phyloP scores from a whole-genome alignment of 2,329 filamentous ascomycete species.

The Stagonosporopsis chrysanthemi region DNA sequence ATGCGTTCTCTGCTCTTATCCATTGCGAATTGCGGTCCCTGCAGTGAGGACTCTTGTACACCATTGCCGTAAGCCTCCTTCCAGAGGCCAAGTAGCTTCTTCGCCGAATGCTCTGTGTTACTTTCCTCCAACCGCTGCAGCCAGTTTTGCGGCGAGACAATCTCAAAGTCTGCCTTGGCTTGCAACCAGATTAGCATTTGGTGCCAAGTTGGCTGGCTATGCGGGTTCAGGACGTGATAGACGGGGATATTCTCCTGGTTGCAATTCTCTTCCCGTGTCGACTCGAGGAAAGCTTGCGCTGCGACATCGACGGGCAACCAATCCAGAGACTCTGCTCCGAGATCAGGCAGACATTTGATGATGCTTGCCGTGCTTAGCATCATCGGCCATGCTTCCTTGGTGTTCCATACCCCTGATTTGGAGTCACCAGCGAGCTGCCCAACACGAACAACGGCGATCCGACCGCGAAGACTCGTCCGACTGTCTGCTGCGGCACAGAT shows the following conservation, averaged over 20 bases:
- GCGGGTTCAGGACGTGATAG: constrained; percentile 60
- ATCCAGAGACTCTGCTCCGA: constrained; percentile 37
- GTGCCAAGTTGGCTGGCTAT: constrained; percentile 54
- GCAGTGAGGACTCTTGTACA: constrained; percentile 1
- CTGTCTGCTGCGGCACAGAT: constrained; percentile 56
- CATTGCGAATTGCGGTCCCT: constrained; percentile 45
- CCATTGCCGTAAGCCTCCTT: constrained; percentile 50
- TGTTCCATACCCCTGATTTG: constrained; percentile 39
- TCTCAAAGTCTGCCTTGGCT: constrained; percentile 49
- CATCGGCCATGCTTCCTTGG: constrained; percentile 47
- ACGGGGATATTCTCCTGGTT: constrained; percentile 38
- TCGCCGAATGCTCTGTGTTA: constrained; percentile 52
- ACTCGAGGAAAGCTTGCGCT: constrained; percentile 59
- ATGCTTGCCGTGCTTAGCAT: constrained; percentile 43
- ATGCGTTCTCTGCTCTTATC: constrained; percentile 44
- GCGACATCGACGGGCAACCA: constrained; percentile 47
- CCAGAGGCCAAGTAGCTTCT: constrained; percentile 61
- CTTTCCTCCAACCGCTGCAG: constrained; percentile 50
- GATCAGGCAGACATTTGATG: constrained; percentile 41
- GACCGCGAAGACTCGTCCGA: constrained; percentile 38
- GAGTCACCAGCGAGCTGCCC: constrained; percentile 52
- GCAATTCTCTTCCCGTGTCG: constrained; percentile 31
- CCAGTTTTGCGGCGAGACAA: constrained; percentile 55
- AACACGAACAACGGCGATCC: constrained; percentile 48
- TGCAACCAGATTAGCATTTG: constrained; percentile 58